phyloP scores from a whole-genome alignment of 2,329 filamentous ascomycete species.

The Canariomyces notabilis region DNA sequence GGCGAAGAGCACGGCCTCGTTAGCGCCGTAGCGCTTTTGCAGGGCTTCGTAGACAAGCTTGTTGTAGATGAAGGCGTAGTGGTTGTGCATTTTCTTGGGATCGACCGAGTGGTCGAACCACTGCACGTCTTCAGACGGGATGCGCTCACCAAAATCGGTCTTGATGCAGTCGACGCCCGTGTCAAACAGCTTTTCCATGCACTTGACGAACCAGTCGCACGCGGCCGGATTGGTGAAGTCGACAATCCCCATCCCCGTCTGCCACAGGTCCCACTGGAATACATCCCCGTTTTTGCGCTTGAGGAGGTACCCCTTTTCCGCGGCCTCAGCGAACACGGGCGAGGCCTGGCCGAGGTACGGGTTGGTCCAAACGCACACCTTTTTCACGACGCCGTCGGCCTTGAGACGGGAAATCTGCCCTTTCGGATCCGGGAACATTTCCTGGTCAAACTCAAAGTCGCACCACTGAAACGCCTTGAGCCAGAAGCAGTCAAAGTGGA shows the following conservation, averaged over 20 bases:
- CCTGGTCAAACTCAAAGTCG: constrained; percentile 65
- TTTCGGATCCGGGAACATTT: constrained; percentile 63
- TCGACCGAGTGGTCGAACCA: constrained; percentile 58
- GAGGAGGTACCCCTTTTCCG: constrained; percentile 62
- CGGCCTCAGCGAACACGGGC: constrained; percentile 59
- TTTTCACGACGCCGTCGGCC: constrained; percentile 53
- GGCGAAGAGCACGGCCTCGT: constrained; percentile 60
- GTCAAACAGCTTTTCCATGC: constrained; percentile 60
- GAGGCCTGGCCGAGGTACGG: constrained; percentile 68
- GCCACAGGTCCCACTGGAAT: constrained; percentile 75
- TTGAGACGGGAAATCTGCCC: constrained; percentile 62
- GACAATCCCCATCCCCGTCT: constrained; percentile 69
- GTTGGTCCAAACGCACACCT: constrained; percentile 73
- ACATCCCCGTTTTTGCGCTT: constrained; percentile 64
- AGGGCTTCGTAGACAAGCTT: constrained; percentile 63
- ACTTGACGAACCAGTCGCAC: constrained; percentile 57
- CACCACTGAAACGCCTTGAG: constrained; percentile 72
- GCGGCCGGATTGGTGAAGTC: constrained; percentile 71
- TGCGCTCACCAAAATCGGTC: constrained; percentile 70
- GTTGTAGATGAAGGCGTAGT: constrained; percentile 71
- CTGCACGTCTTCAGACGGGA: constrained; percentile 59
- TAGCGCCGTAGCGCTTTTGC: constrained; percentile 45
- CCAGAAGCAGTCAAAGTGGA: constrained; percentile 77
- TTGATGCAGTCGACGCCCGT: constrained; percentile 68
- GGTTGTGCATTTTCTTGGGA: constrained; percentile 68